Evolutionary conservation across 805 yeast species (phyloP).

Genomic region (Kluyveromyces lactis): DNA sequence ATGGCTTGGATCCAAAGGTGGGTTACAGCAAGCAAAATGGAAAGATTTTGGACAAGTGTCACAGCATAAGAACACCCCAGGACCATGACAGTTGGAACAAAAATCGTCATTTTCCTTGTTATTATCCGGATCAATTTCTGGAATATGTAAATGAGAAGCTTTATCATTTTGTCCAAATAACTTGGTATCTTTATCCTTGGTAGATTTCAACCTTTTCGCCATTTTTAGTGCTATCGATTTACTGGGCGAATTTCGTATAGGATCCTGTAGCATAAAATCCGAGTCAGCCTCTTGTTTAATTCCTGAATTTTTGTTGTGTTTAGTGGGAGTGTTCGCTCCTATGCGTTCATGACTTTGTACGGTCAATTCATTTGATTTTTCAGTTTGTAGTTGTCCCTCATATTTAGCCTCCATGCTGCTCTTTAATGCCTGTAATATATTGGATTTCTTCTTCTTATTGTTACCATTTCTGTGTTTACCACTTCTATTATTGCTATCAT

Average conservation of each 20-base stretch:
- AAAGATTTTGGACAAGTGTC: conserved; percentile 89
- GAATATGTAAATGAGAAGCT: conserved; percentile 4
- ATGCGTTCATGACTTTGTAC: conserved; percentile 26
- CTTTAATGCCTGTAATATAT: background rate
- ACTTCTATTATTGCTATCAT: no score
- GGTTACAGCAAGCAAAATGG: conserved; percentile 86
- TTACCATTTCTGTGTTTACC: background rate
- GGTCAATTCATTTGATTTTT: conserved; percentile 29
- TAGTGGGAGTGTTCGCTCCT: background rate
- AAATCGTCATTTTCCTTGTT: conserved; percentile 66
- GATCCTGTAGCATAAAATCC: background rate
- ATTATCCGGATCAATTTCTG: conserved; percentile 26
- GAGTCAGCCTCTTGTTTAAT: background rate
- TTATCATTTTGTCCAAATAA: conserved; percentile 35
- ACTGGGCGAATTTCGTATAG: background rate
- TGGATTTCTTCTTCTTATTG: background rate
- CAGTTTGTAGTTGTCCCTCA: conserved; percentile 25
- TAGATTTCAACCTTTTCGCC: conserved; percentile 12
- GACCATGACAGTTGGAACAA: conserved; percentile 83
- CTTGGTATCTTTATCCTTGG: conserved; percentile 26
- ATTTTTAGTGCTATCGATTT: conserved; percentile 6
- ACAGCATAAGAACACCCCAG: conserved; percentile 88
- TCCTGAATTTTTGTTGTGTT: background rate
- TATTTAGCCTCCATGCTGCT: conserved; percentile 8
- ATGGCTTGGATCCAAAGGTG: conserved; percentile 68